Conservation (phyloP, 2,329 filamentous ascomycete species). For the Amylocarpus encephaloides region DNA sequence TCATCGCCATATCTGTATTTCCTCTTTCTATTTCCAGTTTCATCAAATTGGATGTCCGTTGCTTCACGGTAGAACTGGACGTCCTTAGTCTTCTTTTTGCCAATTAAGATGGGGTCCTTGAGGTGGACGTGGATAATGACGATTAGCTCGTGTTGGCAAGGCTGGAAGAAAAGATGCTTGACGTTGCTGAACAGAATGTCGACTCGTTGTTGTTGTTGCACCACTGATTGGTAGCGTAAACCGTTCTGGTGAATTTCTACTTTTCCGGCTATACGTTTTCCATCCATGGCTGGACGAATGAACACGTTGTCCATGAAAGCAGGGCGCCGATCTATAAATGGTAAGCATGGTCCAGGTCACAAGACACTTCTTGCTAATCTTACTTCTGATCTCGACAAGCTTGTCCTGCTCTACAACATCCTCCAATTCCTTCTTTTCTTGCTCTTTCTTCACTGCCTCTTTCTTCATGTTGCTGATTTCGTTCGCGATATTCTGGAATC, state of each 20-base stretch:
- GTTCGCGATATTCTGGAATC: conserved; percentile 84
- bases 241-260: conserved; percentile 98
- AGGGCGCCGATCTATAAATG: conserved; percentile 72
- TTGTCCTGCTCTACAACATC: conserved; percentile 99
- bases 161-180: conserved; percentile 98
- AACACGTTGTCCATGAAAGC: conserved; percentile 90
- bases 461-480: conserved; percentile 97
- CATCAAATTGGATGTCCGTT: conserved; percentile 97
- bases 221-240: conserved; percentile 84
- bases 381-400: conserved; percentile 86
- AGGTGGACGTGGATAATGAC: conserved; percentile 98
- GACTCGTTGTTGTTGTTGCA: conserved; percentile 75
- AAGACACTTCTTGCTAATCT: conserved; percentile 31
- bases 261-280: conserved; percentile 91
- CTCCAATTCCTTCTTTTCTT: conserved; percentile 99
- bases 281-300: conserved; percentile 89
- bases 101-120: conserved; percentile 96
- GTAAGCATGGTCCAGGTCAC: conserved; percentile 34
- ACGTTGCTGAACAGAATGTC: conserved; percentile 98
- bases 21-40: conserved; percentile 95
- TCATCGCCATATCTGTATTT: conserved; percentile 98
- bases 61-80: conserved; percentile 98
- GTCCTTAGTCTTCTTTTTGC: conserved; percentile 97
- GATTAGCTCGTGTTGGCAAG: conserved; percentile 90
- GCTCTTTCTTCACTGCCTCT: conserved; percentile 82